A percentile compares a stretch with the other conserved stretches of the same genome.
These are phyloP conservation scores for Plantago elongata DNA, from an alignment of 257 asterid species.

Conservation along the genomic window DNA sequence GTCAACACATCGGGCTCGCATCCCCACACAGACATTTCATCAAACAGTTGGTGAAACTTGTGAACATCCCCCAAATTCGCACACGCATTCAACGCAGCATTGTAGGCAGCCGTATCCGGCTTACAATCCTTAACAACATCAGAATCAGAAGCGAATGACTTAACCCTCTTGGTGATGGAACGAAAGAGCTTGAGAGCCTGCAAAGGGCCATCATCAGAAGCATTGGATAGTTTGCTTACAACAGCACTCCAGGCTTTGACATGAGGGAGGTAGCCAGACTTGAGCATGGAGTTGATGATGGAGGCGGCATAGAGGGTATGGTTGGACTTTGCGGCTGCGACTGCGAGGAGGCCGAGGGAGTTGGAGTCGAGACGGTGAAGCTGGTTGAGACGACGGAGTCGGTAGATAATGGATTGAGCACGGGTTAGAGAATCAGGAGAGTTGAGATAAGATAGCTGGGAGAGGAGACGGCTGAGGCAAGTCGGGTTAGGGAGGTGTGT, in stretches of 20 bases:
- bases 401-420: slow-evolving; percentile 79
- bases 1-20: slow-evolving; percentile 81
- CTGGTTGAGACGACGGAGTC: slow-evolving; percentile 70
- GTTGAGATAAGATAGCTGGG: slow-evolving; percentile 72
- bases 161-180: slow-evolving; percentile 46
- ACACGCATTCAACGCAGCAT: slow-evolving; percentile 90
- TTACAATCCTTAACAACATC: slow-evolving; percentile 49
- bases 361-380: slow-evolving; percentile 92
- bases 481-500: slow-evolving; percentile 63
- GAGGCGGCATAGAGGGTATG: slow-evolving; percentile 82
- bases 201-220: slow-evolving; percentile 74
- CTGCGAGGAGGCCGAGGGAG: slow-evolving; percentile 87
- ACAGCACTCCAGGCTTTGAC: slow-evolving; percentile 98
- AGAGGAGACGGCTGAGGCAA: slow-evolving; percentile 87
- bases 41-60: slow-evolving; percentile 68
- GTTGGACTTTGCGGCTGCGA: slow-evolving; percentile 84
- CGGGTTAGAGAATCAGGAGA: slow-evolving; percentile 53
- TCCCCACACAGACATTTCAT: slow-evolving; percentile 60
- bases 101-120: slow-evolving; percentile 87
- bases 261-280: slow-evolving; percentile 84
- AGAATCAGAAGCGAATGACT: slow-evolving; percentile 35
- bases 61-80: slow-evolving; percentile 63
- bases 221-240: slow-evolving; percentile 59
- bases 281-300: slow-evolving; percentile 81
- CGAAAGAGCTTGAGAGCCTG: slow-evolving; percentile 66